Evolutionary conservation across 2,329 filamentous ascomycete genomes (phyloP).

Genomic region (Teratosphaeria zuluensis): DNA sequence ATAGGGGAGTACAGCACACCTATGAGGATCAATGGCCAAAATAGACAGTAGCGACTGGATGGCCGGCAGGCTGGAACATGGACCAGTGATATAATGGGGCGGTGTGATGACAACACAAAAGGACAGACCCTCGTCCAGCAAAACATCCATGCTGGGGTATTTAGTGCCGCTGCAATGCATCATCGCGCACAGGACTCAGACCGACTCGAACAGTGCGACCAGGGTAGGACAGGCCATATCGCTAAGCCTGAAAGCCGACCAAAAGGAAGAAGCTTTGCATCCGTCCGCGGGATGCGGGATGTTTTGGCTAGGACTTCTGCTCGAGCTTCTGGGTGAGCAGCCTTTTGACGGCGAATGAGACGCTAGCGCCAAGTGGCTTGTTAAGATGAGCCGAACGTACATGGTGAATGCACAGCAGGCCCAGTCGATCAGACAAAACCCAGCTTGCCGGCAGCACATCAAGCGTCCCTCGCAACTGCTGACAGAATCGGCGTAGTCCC

Average conservation of each 20-base stretch:
- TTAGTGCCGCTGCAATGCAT: slow-evolving; percentile 11
- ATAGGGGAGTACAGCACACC: neutral
- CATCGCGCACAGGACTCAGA: slow-evolving; percentile 11
- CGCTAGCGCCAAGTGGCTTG: slow-evolving; percentile 6
- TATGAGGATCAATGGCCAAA: slow-evolving; percentile 10
- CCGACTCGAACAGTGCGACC: slow-evolving; percentile 3
- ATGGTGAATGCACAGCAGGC: neutral
- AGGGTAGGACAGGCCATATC: slow-evolving; percentile 1
- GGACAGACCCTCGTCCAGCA: slow-evolving; percentile 1
- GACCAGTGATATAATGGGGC: slow-evolving; percentile 14
- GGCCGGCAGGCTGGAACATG: slow-evolving; percentile 7
- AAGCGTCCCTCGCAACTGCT: neutral
- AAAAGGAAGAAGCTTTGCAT: slow-evolving; percentile 5
- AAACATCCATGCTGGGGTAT: slow-evolving; percentile 5
- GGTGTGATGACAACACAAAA: slow-evolving; percentile 14
- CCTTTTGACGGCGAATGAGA: slow-evolving; percentile 2
- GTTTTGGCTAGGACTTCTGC: slow-evolving; percentile 1
- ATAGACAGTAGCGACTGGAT: slow-evolving; percentile 10
- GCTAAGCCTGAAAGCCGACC: slow-evolving; percentile 3
- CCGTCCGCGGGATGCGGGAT: slow-evolving; percentile 10
- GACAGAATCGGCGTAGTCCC: neutral
- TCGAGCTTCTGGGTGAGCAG: slow-evolving; percentile 6
- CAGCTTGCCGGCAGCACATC: neutral
- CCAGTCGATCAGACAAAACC: neutral
- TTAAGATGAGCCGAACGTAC: slow-evolving; percentile 3